Base-by-base conservation (phyloP, 2,329 filamentous ascomycete genomes). In the Fusarium circinatum region DNA sequence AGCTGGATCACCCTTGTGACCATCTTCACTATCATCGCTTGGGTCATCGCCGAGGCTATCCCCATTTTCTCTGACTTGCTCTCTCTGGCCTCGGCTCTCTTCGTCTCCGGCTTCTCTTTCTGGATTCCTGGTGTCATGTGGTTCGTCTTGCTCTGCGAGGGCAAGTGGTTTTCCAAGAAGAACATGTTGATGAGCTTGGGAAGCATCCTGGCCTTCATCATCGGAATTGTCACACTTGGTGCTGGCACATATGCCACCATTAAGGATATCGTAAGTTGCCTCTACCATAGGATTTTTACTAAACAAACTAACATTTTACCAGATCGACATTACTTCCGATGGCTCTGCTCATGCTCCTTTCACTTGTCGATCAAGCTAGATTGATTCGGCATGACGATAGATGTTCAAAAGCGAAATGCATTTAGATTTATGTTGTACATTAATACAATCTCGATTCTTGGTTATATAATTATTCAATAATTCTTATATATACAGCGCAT, bases 321-420 rank as follows among this genome's bases (percentile, higher is more conserved):
- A 74, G 71, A 74, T 74, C 24, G 52, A 58, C 32, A 56, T 73
- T 30, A 74, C 72, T 14, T 73, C 72, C 13, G 54, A 41, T 14
- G 72, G 72, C 34, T 61, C 51, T 28, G 71, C 72, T n/a, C 72
- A 74, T 84, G 59, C 65, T 15, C 73, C 73, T 18, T 75, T 75
- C 24, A 70, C 73, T 15, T 75, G 73, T 26, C 55, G 73, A 58
- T 73, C 72, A 41, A 51, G 14, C 36, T 57, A 66, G 28, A 67
- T 24, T 24, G 41, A 26, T 5, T n/a, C n/a, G n/a, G 20, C 26
- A 2, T 51, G 32, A 24, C 13, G 11, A 49, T 34, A 47, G 14
- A 57, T 57, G 41, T 57, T 47, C 30, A 34, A 38, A 41, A 63
- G 65, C 65, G 56, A 68, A 18, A 14, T 69, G 39, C 32, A 51